phyloP scores from a whole-genome alignment of 306 rosid species.

The Corylus heterophylla region DNA sequence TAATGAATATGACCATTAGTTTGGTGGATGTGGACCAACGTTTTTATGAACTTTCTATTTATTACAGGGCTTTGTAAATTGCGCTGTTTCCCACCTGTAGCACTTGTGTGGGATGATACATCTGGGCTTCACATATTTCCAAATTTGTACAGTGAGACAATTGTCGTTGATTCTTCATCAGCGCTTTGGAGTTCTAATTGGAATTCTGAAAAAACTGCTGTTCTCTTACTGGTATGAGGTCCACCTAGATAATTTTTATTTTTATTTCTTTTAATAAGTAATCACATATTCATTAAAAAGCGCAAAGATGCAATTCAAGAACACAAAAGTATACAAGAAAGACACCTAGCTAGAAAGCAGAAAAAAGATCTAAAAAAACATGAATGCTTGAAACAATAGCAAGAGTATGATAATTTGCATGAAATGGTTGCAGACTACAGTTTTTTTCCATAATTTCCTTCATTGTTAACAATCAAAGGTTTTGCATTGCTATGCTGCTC shows the following conservation, averaged over 20 bases:
- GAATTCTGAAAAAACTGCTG: constrained; percentile 70
- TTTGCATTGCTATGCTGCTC: constrained; percentile 34
- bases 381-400: too few relatives aligned
- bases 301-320: too few relatives aligned
- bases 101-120: constrained; percentile 90
- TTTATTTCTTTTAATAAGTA: too few relatives aligned
- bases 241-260: constrained; percentile 9
- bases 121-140: constrained; percentile 89
- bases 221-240: constrained; percentile 74
- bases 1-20: neutral
- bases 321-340: too few relatives aligned
- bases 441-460: constrained; percentile 14
- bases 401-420: constrained; percentile 20
- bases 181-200: constrained; percentile 70
- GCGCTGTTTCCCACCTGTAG: constrained; percentile 97
- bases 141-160: constrained; percentile 62
- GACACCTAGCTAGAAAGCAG: too few relatives aligned
- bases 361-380: too few relatives aligned
- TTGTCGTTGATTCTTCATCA: constrained; percentile 90
- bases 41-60: neutral
- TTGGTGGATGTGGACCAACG: neutral
- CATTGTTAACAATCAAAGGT: constrained; percentile 8
- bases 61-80: constrained; percentile 84
- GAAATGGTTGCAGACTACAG: neutral
- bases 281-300: too few relatives aligned